Base-by-base conservation (phyloP, 140 eudicot species). In the Stevia rebaudiana region DNA sequence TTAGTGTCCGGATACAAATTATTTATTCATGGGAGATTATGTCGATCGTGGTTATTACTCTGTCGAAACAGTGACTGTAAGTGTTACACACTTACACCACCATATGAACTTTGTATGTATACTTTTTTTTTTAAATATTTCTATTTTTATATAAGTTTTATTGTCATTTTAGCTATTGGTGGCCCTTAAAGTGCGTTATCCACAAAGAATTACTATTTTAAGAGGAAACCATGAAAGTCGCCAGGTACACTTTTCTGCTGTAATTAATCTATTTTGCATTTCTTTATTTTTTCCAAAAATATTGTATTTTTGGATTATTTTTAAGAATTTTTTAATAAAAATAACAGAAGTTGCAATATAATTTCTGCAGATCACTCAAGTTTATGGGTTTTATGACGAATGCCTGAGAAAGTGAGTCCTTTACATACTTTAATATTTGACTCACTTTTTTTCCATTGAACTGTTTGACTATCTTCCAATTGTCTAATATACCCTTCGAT, bases 211-310 rank as follows among this genome's bases (percentile, higher is more conserved):
- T 63, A 91, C 96, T 31, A 91, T 91, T 67, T 68, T 91, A 36
- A 78, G 98, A 72, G 98, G 98, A 62, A 91, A 91, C 75, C 98
- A 91, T 73, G 97, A 90, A 80, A 90, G 97, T 66, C 84, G 97
- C 48, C 95, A 87, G 95, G 97, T 86, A 80, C 60, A 9, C 16
- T 64, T 33, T 65, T 9, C 18, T 24, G 42, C 15, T 31, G 19
- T 31, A 8, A 4, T 51, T 51, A 37, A 8, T 7, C 42, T 37
- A 10, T 37, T 37, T 1, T 37, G 42, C 12, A 37, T 37, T 9
- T 37, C 10, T 13, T 37, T 37, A 7, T 28, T 2, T 28, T 28
- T 28, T 28, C 8, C 8, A 10, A 43, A 13, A 12, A 12, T 44
- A 17, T 58, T 7, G 36, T 60, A 35, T 64, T 46, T 64, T 6